phyloP scores from a whole-genome alignment of 306 rosid genomes.

The Acmispon strigosus region DNA sequence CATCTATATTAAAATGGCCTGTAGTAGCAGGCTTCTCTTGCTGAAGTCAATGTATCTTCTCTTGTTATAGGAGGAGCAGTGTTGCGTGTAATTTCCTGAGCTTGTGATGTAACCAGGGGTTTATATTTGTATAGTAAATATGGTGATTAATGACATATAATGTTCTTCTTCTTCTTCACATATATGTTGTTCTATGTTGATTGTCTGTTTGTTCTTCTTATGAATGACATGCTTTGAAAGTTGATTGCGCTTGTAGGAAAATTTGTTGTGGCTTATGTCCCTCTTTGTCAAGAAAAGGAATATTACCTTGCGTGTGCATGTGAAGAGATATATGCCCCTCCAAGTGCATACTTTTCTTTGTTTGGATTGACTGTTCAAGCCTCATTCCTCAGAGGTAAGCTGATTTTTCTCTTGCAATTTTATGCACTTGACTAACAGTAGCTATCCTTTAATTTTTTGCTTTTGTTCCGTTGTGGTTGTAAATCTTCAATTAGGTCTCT shows the following conservation, averaged over 20 bases:
- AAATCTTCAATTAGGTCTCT: background rate
- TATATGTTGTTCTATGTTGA: background rate
- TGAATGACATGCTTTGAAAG: constrained; percentile 22
- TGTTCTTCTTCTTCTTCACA: background rate
- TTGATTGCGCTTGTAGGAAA: constrained; percentile 53
- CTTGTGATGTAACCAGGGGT: background rate
- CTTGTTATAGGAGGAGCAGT: background rate
- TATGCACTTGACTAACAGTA: background rate
- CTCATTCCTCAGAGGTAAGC: constrained; percentile 70
- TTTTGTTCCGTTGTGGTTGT: background rate
- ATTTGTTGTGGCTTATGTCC: constrained; percentile 71
- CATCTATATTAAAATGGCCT: background rate
- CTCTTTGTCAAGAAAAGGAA: constrained; percentile 78
- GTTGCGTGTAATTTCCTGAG: background rate
- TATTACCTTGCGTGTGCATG: constrained; percentile 95
- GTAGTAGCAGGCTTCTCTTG: background rate
- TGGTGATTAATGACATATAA: background rate
- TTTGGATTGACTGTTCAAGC: constrained; percentile 92
- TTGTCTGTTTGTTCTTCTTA: background rate
- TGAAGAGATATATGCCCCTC: constrained; percentile 87
- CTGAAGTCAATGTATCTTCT: background rate
- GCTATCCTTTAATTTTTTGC: background rate
- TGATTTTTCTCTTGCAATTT: constrained; percentile 7
- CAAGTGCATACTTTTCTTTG: constrained; percentile 84
- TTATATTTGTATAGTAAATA: background rate